A percentile compares a stretch with the other conserved stretches of the same genome.
These are phyloP conservation scores for Bruguiera gymnorhiza DNA, from an alignment of 345 rosid species.

Conservation along the genomic window DNA sequence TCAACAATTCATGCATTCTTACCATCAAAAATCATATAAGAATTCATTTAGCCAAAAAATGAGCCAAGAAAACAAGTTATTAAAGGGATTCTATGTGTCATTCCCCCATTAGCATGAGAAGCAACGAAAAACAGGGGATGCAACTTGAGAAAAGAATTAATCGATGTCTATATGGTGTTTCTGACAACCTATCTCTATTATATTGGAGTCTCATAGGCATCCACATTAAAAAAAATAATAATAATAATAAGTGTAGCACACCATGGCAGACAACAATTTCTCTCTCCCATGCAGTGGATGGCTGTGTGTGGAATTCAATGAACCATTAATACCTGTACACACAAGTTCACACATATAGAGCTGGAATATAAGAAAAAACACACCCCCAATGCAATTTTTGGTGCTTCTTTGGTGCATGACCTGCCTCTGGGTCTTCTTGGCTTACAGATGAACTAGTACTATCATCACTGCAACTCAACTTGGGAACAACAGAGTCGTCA, in stretches of 20 bases:
- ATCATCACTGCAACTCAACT: constrained; percentile 16
- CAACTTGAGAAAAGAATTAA: not conserved
- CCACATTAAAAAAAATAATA: too few species aligned
- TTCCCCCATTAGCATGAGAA: not conserved
- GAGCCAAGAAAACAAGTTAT: not conserved
- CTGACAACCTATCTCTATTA: too few species aligned
- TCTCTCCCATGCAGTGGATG: too few species aligned
- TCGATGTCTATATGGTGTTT: not conserved
- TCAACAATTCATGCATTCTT: too few species aligned
- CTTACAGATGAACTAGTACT: constrained; percentile 10
- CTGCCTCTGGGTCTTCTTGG: constrained; percentile 16
- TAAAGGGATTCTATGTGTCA: not conserved
- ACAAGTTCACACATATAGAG: not conserved
- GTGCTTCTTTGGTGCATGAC: constrained; percentile 36
- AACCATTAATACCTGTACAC: not conserved
- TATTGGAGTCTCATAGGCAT: too few species aligned
- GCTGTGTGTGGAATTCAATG: too few species aligned
- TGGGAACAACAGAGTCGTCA: constrained; percentile 22
- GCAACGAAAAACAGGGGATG: not conserved
- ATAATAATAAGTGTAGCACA: too few species aligned
- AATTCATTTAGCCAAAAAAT: too few species aligned
- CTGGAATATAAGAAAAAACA: not conserved
- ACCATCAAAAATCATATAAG: too few species aligned
- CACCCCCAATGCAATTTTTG: constrained; percentile 78
- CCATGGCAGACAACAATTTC: too few species aligned